Base-by-base conservation (phyloP, 805 yeast species). In the Komagataella mondaviorum region DNA sequence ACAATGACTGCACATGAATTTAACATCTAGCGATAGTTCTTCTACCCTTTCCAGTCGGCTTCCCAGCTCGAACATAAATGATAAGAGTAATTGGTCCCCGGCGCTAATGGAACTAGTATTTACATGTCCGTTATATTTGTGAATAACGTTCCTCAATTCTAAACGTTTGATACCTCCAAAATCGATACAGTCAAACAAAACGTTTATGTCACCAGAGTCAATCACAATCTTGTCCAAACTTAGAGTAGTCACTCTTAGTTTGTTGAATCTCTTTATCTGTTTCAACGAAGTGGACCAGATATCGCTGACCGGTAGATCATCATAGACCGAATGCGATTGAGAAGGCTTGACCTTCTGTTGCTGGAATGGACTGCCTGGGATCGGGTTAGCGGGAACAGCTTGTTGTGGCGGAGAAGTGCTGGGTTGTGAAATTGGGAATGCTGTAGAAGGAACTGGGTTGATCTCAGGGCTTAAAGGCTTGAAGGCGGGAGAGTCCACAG, bases 171-270 rank as follows among this genome's bases (percentile, higher is more conserved):
- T 20, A 2, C 16, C 8, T 8, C 14, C 7, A 10, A 50, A 30
- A 2, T 45, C 51, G 10, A 52, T 45, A 16, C 24, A 12, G 16
- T 39, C n/a, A 6, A 43, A 23, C 12, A 54, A 23, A 6, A n/a
- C n/a, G 17, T 45, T 43, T 4, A 50, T 22, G 48, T 52, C 53
- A 2, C 7, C n/a, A n/a, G 48, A 47, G 18, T 23, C 14, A 8
- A 53, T 12, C 6, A n/a, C 6, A 16, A 53, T 16, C n/a, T 52
- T 49, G 16, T 51, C 52, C 23, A 53, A 44, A 36, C 50, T 46
- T 6, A 53, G 46, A 7, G 50, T 22, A 8, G 12, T 44, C 44
- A 53, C 23, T 24, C 47, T 44, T 24, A 53, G 39, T 23, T 14
- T 44, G 10, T 45, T 18, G 8, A 23, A 43, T 6, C 44, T 24